Percentiles rank a stretch among this genome's conserved stretches.
These are phyloP conservation scores for Pythium vanterpoolii DNA, from an alignment of 352 stramenopile genomes.

Conservation along the genomic window DNA sequence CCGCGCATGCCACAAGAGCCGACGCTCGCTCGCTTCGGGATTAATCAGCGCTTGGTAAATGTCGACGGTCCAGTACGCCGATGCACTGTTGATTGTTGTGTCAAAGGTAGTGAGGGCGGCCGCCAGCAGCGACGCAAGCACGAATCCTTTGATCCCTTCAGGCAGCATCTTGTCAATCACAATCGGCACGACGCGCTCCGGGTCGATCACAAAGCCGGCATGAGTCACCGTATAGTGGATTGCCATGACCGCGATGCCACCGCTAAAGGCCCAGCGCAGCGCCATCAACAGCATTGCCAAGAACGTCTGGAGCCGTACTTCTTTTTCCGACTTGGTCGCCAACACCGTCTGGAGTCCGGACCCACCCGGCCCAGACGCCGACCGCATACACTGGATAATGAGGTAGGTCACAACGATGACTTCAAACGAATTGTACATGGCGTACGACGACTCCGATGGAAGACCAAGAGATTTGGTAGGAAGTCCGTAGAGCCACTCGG, in stretches of 20 bases:
- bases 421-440: constrained; percentile 75
- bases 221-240: constrained; percentile 64
- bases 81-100: constrained; percentile 75
- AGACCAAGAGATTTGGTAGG: constrained; percentile 34
- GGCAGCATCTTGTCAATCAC: constrained; percentile 77
- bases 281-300: constrained; percentile 69
- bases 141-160: constrained; percentile 57
- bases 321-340: constrained; percentile 75
- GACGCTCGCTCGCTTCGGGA: constrained; percentile 43
- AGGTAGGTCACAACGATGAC: constrained; percentile 57
- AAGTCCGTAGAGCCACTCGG: constrained; percentile 45
- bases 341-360: constrained; percentile 69
- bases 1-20: constrained; percentile 66
- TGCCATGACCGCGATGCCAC: constrained; percentile 60
- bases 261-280: constrained; percentile 75
- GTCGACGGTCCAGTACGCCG: constrained; percentile 80
- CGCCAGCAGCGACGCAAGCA: constrained; percentile 64
- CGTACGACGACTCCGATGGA: constrained; percentile 46
- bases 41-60: constrained; percentile 77
- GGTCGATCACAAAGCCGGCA: constrained; percentile 45
- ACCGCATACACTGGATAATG: constrained; percentile 64
- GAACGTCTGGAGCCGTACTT: constrained; percentile 76
- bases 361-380: constrained; percentile 59
- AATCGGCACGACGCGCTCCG: constrained; percentile 67
- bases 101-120: constrained; percentile 79